Evolutionary conservation across 768 basidiomycete species (phyloP).

Genomic region (Leucosporidium yakuticum): DNA sequence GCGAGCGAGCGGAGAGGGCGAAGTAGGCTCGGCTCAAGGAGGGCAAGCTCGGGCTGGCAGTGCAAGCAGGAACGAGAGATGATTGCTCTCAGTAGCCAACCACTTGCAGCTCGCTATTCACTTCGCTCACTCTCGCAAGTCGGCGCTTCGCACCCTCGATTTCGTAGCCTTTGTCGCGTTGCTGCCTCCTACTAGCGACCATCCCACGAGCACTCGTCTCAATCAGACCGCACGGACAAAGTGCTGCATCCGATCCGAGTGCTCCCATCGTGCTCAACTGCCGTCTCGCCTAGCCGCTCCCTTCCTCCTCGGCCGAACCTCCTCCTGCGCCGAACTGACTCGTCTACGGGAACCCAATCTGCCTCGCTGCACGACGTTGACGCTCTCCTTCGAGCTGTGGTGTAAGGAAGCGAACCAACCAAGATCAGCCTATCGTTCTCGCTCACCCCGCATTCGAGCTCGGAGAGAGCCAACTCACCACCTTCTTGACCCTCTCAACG

Average conservation of each 20-base stretch:
- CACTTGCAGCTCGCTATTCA: too few relatives aligned
- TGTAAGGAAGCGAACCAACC: background rate
- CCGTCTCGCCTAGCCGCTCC: background rate
- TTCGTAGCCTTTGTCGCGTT: too few relatives aligned
- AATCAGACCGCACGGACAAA: background rate
- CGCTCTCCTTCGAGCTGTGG: background rate
- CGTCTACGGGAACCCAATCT: background rate
- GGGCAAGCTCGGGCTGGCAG: too few relatives aligned
- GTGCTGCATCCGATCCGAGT: background rate
- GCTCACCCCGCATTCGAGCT: background rate
- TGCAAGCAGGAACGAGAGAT: too few relatives aligned
- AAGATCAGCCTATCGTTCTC: background rate
- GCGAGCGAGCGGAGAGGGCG: background rate
- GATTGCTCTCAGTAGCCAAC: too few relatives aligned
- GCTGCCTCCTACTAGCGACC: too few relatives aligned
- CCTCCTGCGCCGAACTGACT: background rate
- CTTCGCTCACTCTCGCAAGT: too few relatives aligned
- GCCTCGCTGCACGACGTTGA: background rate
- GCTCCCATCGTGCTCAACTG: background rate
- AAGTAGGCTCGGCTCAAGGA: too few relatives aligned
- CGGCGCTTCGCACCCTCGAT: too few relatives aligned
- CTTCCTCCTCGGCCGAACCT: background rate
- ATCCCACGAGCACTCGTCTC: background rate
- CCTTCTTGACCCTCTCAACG: slow-evolving; percentile 20
- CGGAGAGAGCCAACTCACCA: slow-evolving; percentile 6